Conservation (phyloP, 129 eudicot species). For the Glebionis coronaria region DNA sequence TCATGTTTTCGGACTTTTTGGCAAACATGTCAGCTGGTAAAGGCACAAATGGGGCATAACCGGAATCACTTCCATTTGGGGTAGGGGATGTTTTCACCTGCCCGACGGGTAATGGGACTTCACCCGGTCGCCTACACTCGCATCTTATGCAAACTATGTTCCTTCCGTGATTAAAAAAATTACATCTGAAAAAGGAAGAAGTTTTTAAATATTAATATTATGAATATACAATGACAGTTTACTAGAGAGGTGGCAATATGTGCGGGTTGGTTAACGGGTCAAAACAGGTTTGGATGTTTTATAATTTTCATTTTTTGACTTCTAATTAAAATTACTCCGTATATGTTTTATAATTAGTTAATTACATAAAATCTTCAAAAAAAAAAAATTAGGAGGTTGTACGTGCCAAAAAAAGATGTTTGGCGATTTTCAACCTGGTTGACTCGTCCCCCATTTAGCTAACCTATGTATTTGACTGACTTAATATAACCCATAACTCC, state of each 20-base stretch:
- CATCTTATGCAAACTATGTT: conserved; percentile 71
- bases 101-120: conserved; percentile 22
- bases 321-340: background rate
- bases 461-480: background rate
- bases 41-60: conserved; percentile 54
- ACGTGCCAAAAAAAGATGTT: too few relatives aligned
- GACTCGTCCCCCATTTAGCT: background rate
- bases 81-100: conserved; percentile 18
- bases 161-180: conserved; percentile 67
- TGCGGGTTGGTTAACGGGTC: background rate
- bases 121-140: conserved; percentile 65
- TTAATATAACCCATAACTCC: background rate
- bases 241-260: conserved; percentile 3
- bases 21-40: conserved; percentile 47
- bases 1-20: conserved; percentile 31
- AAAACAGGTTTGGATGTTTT: background rate
- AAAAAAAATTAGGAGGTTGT: too few relatives aligned
- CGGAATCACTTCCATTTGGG: conserved; percentile 31
- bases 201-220: conserved; percentile 12
- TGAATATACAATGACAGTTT: conserved; percentile 3
- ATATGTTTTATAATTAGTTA: too few relatives aligned
- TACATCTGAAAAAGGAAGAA: conserved; percentile 50
- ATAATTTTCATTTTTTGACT: background rate
- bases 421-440: background rate
- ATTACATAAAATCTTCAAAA: too few relatives aligned